Evolutionary conservation across 441 rosid genomes (phyloP), one percentile per base, ranked within the genome.

Genomic region (Manihot esculenta): DNA sequence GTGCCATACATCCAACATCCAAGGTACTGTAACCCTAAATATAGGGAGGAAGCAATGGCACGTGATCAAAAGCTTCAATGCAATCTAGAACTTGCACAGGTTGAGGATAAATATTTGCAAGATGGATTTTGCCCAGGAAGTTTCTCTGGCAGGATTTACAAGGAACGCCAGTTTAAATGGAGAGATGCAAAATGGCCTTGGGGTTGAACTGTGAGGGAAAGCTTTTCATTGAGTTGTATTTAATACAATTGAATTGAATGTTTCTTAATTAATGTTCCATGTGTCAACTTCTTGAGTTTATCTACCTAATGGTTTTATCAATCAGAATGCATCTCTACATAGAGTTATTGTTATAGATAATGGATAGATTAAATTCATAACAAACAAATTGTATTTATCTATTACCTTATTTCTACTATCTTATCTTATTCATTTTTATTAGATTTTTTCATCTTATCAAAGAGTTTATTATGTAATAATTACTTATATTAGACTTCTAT

Each of bases 101-200:
- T 74, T 41, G 64, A 64, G 23, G 78, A 68, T 49, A 50, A 76
- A 62, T 26, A 15, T 48, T 24, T 47, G 35, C 69, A 45, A 41
- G 38, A 68, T 70, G 79, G 61, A 51, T 35, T 60, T 45, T 62
- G 76, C 68, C 62, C 67, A 0, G 79, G 58, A 41, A 59, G 55
- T 48, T 55, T 64, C 23, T 62, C 59, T 47, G 76, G 62, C 50
- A 33, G 71, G 54, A 68, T 66, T 74, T 18, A 3, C 54, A 76
- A 73, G 45, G 77, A 76, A 50, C 86, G 84, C 49, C 83, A 82
- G 48, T 83, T 91, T 80, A 84, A 79, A 27, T 94, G 98, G 98
- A 85, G 89, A 76, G 92, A 94, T 65, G 96, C 98, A 48, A 90
- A 77, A 72, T 88, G 96, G 95, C 98, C 98, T 27, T 94, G 97